Evolutionary conservation across 257 asterid genomes (phyloP), one percentile per base, ranked within the genome.

Genomic region (Ehretia macrophylla): DNA sequence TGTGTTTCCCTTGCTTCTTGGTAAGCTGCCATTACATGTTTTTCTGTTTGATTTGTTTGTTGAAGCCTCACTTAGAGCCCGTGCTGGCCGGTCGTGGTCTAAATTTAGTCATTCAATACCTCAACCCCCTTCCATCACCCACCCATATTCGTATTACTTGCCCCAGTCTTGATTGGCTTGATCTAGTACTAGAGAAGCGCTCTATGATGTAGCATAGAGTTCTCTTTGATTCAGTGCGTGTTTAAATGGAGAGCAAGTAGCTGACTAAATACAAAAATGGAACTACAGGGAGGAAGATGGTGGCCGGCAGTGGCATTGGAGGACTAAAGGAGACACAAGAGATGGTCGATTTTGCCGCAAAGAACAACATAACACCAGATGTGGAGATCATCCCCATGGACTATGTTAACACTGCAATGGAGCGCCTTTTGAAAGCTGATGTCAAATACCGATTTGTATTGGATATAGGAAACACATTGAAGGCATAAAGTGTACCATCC

Each of bases 251-350:
- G 35, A 27, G 6, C 35, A 6, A 27, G 6, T 0, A 49, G 27
- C 8, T 52, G 38, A 52, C 9, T 14, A 13, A 46, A 60, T 21
- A 0, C 14, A 32, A 32, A 14, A 11, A 27, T 0, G 8, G 22
- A 32, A 56, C 27, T 42, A 39, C 65, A 70, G 83, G 77, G 39
- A 70, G 79, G 60, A 77, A 70, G 61, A 35, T 58, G 10, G 9
- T 77, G 17, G 73, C 59, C 1, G 83, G 79, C 3, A 73, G 79
- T 51, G 55, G 40, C 5, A 70, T 56, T 19, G 83, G 83, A 11
- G 83, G 83, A 11, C 10, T 77, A 55, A 77, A 77, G 56, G 83
- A 77, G 61, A 69, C 74, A 1, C 79, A 73, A 62, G 79, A 77
- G 40, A 73, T 77, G 83, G 66, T 73, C 4, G 79, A 77, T 39